Conservation (phyloP, 2,329 filamentous ascomycete species). For the Penicillium frequentans region DNA sequence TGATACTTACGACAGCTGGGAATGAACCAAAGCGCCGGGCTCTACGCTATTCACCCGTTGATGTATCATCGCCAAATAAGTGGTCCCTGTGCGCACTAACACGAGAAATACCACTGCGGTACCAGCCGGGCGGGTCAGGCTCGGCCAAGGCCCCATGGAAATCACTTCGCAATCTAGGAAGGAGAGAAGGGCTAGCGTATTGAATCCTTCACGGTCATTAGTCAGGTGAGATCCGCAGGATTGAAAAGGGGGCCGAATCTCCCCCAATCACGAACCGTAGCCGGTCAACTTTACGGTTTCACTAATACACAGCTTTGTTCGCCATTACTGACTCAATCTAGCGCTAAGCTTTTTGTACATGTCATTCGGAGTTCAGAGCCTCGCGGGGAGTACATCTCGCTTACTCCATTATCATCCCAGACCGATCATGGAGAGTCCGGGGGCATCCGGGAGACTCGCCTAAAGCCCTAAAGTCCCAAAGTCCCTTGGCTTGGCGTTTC, state of each 20-base stretch:
- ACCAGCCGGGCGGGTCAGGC: slow-evolving; percentile 1
- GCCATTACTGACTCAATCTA: too few species aligned
- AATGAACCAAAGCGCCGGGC: slow-evolving; percentile 2
- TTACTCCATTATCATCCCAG: not conserved
- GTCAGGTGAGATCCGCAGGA: not conserved
- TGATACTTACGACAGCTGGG: slow-evolving; percentile 15
- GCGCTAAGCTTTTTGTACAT: too few species aligned
- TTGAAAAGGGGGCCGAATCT: not conserved
- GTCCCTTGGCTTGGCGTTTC: not conserved
- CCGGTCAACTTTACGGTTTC: not conserved
- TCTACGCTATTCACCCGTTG: not conserved
- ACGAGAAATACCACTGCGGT: not conserved
- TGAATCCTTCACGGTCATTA: not conserved
- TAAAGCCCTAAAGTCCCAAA: not conserved
- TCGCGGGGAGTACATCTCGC: too few species aligned
- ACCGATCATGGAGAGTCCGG: not conserved
- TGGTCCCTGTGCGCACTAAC: not conserved
- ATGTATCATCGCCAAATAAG: not conserved
- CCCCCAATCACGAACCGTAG: not conserved
- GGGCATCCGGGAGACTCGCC: not conserved
- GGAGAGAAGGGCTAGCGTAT: not conserved
- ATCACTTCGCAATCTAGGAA: not conserved
- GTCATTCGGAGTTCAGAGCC: too few species aligned
- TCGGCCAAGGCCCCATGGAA: not conserved
- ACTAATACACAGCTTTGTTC: too few species aligned